These are phyloP conservation scores for Pelagophyceae sp. DNA, from an alignment of 352 stramenopile species.

Conservation along the genomic window DNA sequence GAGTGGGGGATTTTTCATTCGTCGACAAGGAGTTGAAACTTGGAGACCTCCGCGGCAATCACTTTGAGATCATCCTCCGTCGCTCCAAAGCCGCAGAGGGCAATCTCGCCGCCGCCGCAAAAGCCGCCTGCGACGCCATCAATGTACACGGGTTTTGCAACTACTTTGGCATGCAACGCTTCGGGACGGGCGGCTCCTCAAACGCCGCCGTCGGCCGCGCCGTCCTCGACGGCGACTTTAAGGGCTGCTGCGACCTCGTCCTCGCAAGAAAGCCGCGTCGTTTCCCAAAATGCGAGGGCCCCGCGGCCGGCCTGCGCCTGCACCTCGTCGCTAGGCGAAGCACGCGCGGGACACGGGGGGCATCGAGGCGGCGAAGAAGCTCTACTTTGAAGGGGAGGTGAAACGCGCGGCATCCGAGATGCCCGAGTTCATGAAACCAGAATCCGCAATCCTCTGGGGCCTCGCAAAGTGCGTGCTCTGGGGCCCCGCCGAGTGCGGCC, in stretches of 20 bases:
- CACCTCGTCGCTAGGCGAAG: no score
- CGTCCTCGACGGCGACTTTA: constrained; percentile 80
- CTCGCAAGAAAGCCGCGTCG: no score
- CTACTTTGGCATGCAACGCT: constrained; percentile 91
- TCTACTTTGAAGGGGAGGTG: constrained; percentile 9
- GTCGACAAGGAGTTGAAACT: constrained; percentile 76
- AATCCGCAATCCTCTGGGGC: constrained; percentile 44
- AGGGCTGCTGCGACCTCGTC: constrained; percentile 75
- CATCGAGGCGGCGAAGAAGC: constrained; percentile 31
- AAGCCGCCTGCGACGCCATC: constrained; percentile 54
- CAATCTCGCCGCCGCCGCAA: constrained; percentile 39
- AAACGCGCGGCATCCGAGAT: constrained; percentile 35
- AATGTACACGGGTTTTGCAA: constrained; percentile 81
- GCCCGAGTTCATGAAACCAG: constrained; percentile 45
- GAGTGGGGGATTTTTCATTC: constrained; percentile 82
- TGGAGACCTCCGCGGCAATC: constrained; percentile 80
- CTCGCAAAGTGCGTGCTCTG: constrained; percentile 46
- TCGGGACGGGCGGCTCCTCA: constrained; percentile 64
- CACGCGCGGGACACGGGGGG: constrained; percentile 34
- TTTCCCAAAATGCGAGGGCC: no score
- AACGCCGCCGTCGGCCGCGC: constrained; percentile 77
- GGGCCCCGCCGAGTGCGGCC: constrained; percentile 40
- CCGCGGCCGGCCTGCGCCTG: no score
- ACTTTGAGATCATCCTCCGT: constrained; percentile 85
- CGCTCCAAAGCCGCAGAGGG: background rate